Evolutionary conservation across 2,329 filamentous ascomycete species (phyloP), one percentile per base, ranked within the genome.

Genomic region (Fusarium coicis): DNA sequence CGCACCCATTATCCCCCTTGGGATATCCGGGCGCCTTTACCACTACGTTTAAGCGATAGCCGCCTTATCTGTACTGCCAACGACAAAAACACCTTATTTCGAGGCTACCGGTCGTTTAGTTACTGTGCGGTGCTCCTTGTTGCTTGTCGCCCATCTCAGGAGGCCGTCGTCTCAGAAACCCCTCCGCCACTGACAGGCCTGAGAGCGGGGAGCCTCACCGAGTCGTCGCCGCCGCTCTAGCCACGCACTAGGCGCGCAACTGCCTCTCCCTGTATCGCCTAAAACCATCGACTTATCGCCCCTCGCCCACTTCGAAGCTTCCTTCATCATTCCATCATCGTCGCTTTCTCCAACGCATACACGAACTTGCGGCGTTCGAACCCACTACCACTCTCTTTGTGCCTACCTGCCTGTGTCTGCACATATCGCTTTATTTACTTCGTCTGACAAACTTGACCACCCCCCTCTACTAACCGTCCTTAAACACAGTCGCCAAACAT

Each of bases 141-240:
- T 61, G 57, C 63, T 67, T 28, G 57, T 58, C 65, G 49, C 53
- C 63, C 32, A 44, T 69, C 57, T 62, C 46, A 69, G 62, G 72
- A 68, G 74, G 63, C 37, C 56, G 68, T 74, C 63, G 72, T 66
- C 59, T 60, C 63, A 68, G 74, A 76, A 75, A 69, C 76, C 76
- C 74, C 74, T 69, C 75, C 75, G 72, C 76, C 66, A 75, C 74
- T 64, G 74, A 76, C 66, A 69, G 69, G 69, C 69, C 68, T 66
- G 76, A 70, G 76, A 78, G 76, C 76, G 76, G 76, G 76, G 76
- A 78, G 76, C 76, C 76, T 78, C 76, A 77, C 76, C 76, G 75
- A 78, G 71, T 78, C 73, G 74, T 65, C 59, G 70, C 74, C 54
- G 68, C 73, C 63, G 65, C 57, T 74, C 68, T 74, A 74, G 72